phyloP scores from a whole-genome alignment of 2,329 filamentous ascomycete genomes.

The Colletotrichum camelliae region DNA sequence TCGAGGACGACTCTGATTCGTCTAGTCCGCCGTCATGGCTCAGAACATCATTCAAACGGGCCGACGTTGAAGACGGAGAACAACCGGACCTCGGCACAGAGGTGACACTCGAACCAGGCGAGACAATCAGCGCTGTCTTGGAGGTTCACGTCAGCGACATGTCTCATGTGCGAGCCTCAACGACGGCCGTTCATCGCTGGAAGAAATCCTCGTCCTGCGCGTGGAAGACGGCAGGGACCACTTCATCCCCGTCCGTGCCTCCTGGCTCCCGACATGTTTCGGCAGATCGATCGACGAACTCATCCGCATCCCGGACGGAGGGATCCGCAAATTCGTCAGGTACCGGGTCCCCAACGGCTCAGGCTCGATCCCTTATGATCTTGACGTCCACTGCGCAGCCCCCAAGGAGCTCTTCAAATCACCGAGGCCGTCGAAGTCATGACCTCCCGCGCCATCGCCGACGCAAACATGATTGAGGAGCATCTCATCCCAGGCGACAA shows the following conservation, averaged over 20 bases:
- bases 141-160: constrained; percentile 70
- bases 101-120: constrained; percentile 81
- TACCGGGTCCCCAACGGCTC: constrained; percentile 36
- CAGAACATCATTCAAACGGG: constrained; percentile 65
- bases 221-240: constrained; percentile 87
- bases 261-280: constrained; percentile 83
- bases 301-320: constrained; percentile 82
- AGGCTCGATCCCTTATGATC: constrained; percentile 59
- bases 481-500: constrained; percentile 54
- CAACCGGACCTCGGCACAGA: constrained; percentile 42
- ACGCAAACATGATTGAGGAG: constrained; percentile 66
- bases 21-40: constrained; percentile 68
- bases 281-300: constrained; percentile 88
- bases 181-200: constrained; percentile 66
- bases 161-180: constrained; percentile 75
- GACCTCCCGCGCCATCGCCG: constrained; percentile 62
- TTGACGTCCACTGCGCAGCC: constrained; percentile 75
- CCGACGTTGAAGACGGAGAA: constrained; percentile 41
- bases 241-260: constrained; percentile 81
- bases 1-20: constrained; percentile 46
- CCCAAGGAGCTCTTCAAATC: constrained; percentile 88
- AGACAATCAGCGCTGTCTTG: constrained; percentile 75
- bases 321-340: constrained; percentile 64
- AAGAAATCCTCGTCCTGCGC: constrained; percentile 87
- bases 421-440: constrained; percentile 76